A percentile compares a stretch with the other conserved stretches of the same genome.
These are phyloP conservation scores for Inonotus obliquus DNA, from an alignment of 1,284 basidiomycete species.

Conservation along the genomic window DNA sequence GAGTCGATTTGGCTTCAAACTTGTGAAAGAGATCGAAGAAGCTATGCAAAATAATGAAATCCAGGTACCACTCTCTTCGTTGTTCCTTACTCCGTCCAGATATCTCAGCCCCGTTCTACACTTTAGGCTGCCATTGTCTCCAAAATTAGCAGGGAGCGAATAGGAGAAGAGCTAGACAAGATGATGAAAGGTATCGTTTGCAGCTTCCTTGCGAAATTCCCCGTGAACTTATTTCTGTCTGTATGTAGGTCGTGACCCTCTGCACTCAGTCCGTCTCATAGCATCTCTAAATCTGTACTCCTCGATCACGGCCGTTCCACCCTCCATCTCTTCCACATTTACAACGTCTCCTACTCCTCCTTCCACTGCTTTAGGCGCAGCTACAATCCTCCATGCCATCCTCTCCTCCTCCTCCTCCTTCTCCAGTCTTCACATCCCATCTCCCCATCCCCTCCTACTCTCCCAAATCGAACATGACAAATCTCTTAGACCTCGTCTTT, in stretches of 20 bases:
- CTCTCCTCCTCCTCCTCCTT: conserved; percentile 25
- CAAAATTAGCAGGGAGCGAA: conserved; percentile 87
- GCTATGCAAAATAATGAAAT: conserved; percentile 68
- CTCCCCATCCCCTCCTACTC: conserved; percentile 45
- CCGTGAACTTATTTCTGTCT: conserved; percentile 1
- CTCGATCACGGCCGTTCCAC: conserved; percentile 62
- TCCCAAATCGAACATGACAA: conserved; percentile 35
- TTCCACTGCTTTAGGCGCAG: conserved; percentile 47
- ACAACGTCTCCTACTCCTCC: conserved; percentile 37
- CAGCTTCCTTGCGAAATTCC: neutral
- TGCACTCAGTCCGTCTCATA: conserved; percentile 72
- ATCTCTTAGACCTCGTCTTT: conserved; percentile 56
- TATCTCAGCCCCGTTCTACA: conserved; percentile 1
- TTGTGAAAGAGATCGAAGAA: conserved; percentile 69
- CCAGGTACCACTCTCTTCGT: conserved; percentile 42
- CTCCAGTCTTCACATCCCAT: conserved; percentile 21
- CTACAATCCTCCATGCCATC: conserved; percentile 54
- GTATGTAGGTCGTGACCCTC: conserved; percentile 61
- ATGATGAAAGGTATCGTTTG: conserved; percentile 73
- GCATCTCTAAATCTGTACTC: conserved; percentile 64
- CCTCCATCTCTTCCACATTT: conserved; percentile 39
- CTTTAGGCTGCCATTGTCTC: conserved; percentile 61
- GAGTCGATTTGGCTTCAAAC: conserved; percentile 79
- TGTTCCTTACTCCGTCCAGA: neutral
- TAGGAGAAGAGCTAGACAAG: conserved; percentile 86